Evolutionary conservation across 1,139 yeast species (phyloP), one percentile per base, ranked within the genome.

Genomic region (Zygosaccharomyces pseudobailii): DNA sequence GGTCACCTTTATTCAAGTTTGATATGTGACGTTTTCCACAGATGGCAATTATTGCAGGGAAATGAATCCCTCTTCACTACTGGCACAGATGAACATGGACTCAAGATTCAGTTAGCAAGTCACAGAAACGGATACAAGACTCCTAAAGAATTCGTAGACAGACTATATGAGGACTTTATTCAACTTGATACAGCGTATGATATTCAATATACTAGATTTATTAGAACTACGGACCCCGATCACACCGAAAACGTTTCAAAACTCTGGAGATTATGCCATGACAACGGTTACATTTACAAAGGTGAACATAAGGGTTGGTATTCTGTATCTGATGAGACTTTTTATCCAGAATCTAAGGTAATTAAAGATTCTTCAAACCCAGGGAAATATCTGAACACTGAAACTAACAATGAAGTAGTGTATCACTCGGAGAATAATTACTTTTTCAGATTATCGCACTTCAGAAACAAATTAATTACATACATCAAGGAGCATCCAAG

Each of bases 11-110:
- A 92, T 64, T 80, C 96, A 13, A 86, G 89, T 87, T 73, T 89
- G 0, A 68, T 92, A 33, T 83, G 92, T 42, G 97, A 92, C 67
- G 83, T 84, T 1, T 71, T 84, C 47, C 78, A 74, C 52, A 72
- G 96, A 53, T 90, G 96, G 96, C 78, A 78, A 40, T 60, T 59
- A 22, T 66, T 82, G 39, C 71, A 69, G 40, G 68, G 75, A 5
- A 73, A 77, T 0, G 59, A 63, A 2, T 68, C 87, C 0, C 78
- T 72, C 51, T 75, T 90, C 61, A 77, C 87, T 8, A 92, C 98
- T 0, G 99, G 99, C 0, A 90, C 97, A 0, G 99, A 92, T 65
- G 99, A 92, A 67, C 98, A 92, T 65, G 99, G 99, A 0, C 70
- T 89, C 52, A 92, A 92, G 70, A 90, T 92, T 33, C 95, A 88